These are phyloP conservation scores for Sporothrix phasma DNA, from an alignment of 2,329 filamentous ascomycete species.

Conservation along the genomic window DNA sequence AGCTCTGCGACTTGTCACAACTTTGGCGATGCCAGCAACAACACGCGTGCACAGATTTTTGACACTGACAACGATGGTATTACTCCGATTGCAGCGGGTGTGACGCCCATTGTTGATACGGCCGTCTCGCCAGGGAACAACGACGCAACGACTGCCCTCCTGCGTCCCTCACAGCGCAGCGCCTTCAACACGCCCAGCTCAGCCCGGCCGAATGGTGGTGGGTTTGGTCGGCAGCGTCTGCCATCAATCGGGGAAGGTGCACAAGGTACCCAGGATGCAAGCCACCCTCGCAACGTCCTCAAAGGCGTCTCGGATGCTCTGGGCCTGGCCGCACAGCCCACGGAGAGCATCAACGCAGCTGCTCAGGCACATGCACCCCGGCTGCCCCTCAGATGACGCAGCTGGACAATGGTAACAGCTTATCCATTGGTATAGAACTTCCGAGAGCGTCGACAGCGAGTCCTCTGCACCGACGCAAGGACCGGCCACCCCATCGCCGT, in stretches of 20 bases:
- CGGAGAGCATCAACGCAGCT: slow-evolving; percentile 21
- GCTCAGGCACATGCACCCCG: not conserved
- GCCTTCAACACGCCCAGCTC: slow-evolving; percentile 61
- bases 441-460: slow-evolving; percentile 58
- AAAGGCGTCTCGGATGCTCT: slow-evolving; percentile 14
- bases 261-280: slow-evolving; percentile 32
- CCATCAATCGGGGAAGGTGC: slow-evolving; percentile 61
- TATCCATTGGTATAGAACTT: slow-evolving; percentile 37
- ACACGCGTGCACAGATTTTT: slow-evolving; percentile 54
- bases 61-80: slow-evolving; percentile 42
- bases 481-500: slow-evolving; percentile 58
- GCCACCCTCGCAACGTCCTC: slow-evolving; percentile 24
- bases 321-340: slow-evolving; percentile 18
- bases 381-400: not conserved
- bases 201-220: slow-evolving; percentile 50
- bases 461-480: slow-evolving; percentile 43
- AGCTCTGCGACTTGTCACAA: slow-evolving; percentile 86
- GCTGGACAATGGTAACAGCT: slow-evolving; percentile 17
- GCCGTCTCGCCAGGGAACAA: slow-evolving; percentile 62
- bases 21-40: slow-evolving; percentile 47
- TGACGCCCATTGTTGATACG: slow-evolving; percentile 79
- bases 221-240: slow-evolving; percentile 54
- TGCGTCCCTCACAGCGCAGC: slow-evolving; percentile 57
- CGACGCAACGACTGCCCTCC: slow-evolving; percentile 56
- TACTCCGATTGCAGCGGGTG: slow-evolving; percentile 72